Evolutionary conservation across 1,139 yeast species (phyloP).

Genomic region (Petasospora rhodanensis): DNA sequence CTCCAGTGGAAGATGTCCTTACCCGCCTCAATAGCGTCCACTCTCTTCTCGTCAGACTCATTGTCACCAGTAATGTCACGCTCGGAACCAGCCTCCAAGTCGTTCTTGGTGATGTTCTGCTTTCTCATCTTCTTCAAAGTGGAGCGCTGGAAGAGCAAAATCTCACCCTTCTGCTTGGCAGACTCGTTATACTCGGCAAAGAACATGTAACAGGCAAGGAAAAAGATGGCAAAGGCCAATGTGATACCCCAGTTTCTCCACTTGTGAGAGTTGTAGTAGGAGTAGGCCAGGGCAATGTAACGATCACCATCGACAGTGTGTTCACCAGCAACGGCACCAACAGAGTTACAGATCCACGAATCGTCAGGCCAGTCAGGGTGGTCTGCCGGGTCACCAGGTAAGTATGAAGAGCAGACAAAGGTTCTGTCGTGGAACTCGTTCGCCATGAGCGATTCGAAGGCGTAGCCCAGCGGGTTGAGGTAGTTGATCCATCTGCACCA

Average conservation of each 20-base stretch:
- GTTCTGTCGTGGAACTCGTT: conserved; percentile 41
- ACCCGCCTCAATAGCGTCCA: conserved; percentile 25
- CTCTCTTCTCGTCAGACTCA: conserved; percentile 16
- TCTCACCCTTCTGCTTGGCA: conserved; percentile 80
- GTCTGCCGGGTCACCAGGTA: conserved; percentile 37
- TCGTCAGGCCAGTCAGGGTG: conserved; percentile 40
- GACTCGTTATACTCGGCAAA: conserved; percentile 67
- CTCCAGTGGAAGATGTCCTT: conserved; percentile 72
- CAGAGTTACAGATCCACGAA: conserved; percentile 52
- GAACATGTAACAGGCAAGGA: conserved; percentile 35
- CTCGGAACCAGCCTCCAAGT: conserved; percentile 25
- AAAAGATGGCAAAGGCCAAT: conserved; percentile 30
- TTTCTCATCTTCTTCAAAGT: conserved; percentile 33
- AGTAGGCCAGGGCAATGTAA: conserved; percentile 51
- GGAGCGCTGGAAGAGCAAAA: conserved; percentile 59
- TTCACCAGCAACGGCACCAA: conserved; percentile 61
- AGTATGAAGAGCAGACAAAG: conserved; percentile 40
- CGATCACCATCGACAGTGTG: conserved; percentile 50
- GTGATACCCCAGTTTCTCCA: conserved; percentile 86
- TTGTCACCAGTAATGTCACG: conserved; percentile 19
- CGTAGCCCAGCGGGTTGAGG: conserved; percentile 65
- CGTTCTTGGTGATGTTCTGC: conserved; percentile 16
- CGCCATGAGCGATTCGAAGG: conserved; percentile 63
- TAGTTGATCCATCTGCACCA: conserved; percentile 83
- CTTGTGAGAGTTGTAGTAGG: conserved; percentile 54